Conservation (phyloP, 306 rosid genomes). For the Cicer cuneatum region DNA sequence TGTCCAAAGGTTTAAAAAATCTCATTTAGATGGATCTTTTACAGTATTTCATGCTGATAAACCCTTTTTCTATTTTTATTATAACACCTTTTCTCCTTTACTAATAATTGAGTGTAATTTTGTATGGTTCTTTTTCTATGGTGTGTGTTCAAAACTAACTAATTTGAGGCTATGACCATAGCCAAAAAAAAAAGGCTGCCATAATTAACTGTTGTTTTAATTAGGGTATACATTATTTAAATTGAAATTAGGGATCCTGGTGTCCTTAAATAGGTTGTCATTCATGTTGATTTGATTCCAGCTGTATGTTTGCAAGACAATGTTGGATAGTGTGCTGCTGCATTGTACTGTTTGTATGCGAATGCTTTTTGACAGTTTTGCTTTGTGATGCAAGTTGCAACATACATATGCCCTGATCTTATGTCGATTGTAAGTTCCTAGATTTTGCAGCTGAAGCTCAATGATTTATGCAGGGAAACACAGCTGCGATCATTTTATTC, state of each 20-base stretch:
- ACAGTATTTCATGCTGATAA: constrained; percentile 31
- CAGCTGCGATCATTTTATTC: constrained; percentile 94
- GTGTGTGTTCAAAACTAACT: constrained; percentile 25
- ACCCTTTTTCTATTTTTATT: constrained; percentile 12
- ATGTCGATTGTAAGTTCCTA: constrained; percentile 24
- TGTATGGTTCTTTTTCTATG: constrained; percentile 7
- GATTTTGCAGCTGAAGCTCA: constrained; percentile 49
- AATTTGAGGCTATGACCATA: constrained; percentile 10
- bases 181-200: neutral
- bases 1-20: neutral
- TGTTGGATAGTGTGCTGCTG: constrained; percentile 26
- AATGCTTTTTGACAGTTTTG: constrained; percentile 26
- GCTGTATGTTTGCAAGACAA: constrained; percentile 9
- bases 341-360: constrained; percentile 21
- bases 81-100: neutral
- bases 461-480: constrained; percentile 72
- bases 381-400: constrained; percentile 37
- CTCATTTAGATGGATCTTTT: constrained; percentile 7
- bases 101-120: constrained; percentile 3
- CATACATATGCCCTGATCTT: constrained; percentile 26
- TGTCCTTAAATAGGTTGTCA: constrained; percentile 29
- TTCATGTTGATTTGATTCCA: constrained; percentile 33
- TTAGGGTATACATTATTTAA: constrained; percentile 30
- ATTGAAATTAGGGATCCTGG: constrained; percentile 18
- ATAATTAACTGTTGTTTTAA: constrained; percentile 32